Evolutionary conservation across 2,329 filamentous ascomycete species (phyloP).

Genomic region (Aspergillus glaucus): DNA sequence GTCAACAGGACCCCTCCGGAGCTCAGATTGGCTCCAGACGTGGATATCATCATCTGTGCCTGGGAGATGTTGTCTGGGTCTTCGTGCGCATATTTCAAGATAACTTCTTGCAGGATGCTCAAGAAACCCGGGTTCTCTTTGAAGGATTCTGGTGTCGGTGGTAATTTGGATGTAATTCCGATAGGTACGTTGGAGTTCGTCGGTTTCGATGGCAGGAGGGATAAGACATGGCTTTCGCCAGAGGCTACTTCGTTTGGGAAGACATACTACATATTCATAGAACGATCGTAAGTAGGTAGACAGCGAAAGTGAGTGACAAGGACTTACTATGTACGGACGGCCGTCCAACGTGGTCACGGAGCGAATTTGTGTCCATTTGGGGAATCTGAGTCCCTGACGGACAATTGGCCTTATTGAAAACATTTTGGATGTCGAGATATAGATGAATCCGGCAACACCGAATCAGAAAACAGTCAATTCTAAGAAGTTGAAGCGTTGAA

Average conservation of each 20-base stretch:
- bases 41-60: slow-evolving; percentile 55
- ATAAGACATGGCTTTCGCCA: slow-evolving; percentile 43
- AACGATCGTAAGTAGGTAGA: slow-evolving; percentile 9
- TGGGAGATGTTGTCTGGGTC: slow-evolving; percentile 54
- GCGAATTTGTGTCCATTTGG: slow-evolving; percentile 22
- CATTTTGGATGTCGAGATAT: slow-evolving; percentile 10
- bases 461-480: neutral
- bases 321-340: slow-evolving; percentile 35
- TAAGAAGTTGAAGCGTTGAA: slow-evolving; percentile 1
- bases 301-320: neutral
- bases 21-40: slow-evolving; percentile 49
- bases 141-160: slow-evolving; percentile 52
- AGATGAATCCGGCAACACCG: neutral
- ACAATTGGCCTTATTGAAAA: slow-evolving; percentile 15
- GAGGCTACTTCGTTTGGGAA: slow-evolving; percentile 39
- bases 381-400: slow-evolving; percentile 13
- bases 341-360: slow-evolving; percentile 32
- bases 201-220: slow-evolving; percentile 51
- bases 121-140: slow-evolving; percentile 53
- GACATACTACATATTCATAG: slow-evolving; percentile 40
- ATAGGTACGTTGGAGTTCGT: slow-evolving; percentile 49
- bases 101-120: slow-evolving; percentile 50
- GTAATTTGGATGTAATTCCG: slow-evolving; percentile 49
- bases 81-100: slow-evolving; percentile 47
- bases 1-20: slow-evolving; percentile 46